Conservation (phyloP, 129 eudicot genomes). For the Scalesia atractyloides region DNA sequence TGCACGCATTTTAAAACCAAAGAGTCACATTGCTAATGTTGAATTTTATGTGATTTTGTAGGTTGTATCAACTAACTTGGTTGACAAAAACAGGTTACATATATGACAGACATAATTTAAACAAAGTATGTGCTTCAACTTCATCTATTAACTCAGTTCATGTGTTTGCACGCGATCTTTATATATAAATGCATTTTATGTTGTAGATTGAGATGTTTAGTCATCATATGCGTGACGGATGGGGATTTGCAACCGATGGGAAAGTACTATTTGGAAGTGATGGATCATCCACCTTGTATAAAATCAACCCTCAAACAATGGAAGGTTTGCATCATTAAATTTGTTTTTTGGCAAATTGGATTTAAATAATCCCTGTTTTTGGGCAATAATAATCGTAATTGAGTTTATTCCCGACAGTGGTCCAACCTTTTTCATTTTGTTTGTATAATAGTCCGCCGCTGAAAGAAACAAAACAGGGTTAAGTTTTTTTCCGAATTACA, state of each 20-base stretch:
- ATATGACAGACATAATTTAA: slow-evolving; percentile 63
- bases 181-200: neutral
- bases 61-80: slow-evolving; percentile 88
- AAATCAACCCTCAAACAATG: slow-evolving; percentile 61
- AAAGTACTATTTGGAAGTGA: slow-evolving; percentile 77
- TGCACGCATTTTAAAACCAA: neutral
- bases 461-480: too few relatives aligned
- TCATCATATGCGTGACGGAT: slow-evolving; percentile 80
- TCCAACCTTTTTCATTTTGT: too few relatives aligned
- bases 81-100: slow-evolving; percentile 72
- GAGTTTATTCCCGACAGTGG: too few relatives aligned
- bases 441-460: too few relatives aligned
- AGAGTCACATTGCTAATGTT: slow-evolving; percentile 38
- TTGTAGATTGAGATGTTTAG: slow-evolving; percentile 60
- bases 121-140: slow-evolving; percentile 60
- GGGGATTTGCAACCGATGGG: slow-evolving; percentile 95
- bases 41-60: slow-evolving; percentile 44
- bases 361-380: too few relatives aligned
- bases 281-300: slow-evolving; percentile 76
- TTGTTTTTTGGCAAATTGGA: too few relatives aligned
- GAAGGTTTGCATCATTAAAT: slow-evolving; percentile 44
- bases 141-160: neutral
- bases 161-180: neutral
- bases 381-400: too few relatives aligned
- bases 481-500: too few relatives aligned